phyloP scores from a whole-genome alignment of 495 filamentous ascomycete species.

The Penicillium parvum region DNA sequence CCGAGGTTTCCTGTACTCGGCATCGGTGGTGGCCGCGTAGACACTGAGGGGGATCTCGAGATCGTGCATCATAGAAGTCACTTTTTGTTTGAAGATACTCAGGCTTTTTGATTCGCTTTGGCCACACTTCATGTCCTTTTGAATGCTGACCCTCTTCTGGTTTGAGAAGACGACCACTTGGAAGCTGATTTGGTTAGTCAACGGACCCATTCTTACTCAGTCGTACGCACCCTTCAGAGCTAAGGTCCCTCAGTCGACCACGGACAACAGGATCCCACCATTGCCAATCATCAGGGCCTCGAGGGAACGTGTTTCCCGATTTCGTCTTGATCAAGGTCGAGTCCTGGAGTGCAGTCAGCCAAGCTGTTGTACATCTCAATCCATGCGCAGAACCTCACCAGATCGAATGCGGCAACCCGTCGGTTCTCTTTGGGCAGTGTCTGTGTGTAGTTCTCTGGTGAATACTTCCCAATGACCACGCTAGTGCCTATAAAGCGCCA shows the following conservation, averaged over 20 bases:
- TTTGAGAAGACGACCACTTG: constrained; percentile 79
- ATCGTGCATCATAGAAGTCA: constrained; percentile 59
- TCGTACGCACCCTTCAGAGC: constrained; percentile 61
- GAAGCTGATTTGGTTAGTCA: constrained; percentile 48
- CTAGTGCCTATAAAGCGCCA: constrained; percentile 69
- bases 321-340: constrained; percentile 76
- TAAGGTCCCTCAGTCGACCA: constrained; percentile 55
- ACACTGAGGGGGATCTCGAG: constrained; percentile 74
- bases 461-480: constrained; percentile 72
- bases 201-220: neutral
- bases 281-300: constrained; percentile 76
- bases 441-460: constrained; percentile 28
- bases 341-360: constrained; percentile 51
- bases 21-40: constrained; percentile 79
- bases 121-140: constrained; percentile 64
- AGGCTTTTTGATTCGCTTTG: constrained; percentile 61
- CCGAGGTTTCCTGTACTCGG: constrained; percentile 81
- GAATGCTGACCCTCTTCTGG: constrained; percentile 74
- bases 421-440: constrained; percentile 26
- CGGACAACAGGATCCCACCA: constrained; percentile 86
- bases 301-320: constrained; percentile 75
- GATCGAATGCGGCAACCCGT: constrained; percentile 87
- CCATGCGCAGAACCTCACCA: constrained; percentile 50
- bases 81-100: constrained; percentile 73
- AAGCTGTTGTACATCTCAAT: neutral